Evolutionary conservation across 2,329 filamentous ascomycete genomes (phyloP).

Genomic region (Pyrenophora teres): DNA sequence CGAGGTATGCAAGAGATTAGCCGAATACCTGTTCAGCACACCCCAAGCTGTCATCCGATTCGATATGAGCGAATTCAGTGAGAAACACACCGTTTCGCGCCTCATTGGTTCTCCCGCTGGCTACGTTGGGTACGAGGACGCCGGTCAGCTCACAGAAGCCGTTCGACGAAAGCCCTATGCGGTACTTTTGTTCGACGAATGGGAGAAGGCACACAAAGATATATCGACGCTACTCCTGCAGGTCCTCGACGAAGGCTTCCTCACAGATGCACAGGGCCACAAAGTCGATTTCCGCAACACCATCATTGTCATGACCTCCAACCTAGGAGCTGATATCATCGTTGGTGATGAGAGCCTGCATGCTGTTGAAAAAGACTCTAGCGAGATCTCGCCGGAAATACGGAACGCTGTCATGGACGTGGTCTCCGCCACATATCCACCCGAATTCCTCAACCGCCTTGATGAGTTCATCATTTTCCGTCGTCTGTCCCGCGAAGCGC

Average conservation of each 20-base stretch:
- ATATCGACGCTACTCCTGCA: slow-evolving; percentile 91
- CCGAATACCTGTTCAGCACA: slow-evolving; percentile 89
- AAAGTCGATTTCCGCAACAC: slow-evolving; percentile 97
- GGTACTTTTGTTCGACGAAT: slow-evolving; percentile 93
- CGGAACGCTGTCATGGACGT: slow-evolving; percentile 87
- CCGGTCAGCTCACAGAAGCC: slow-evolving; percentile 92
- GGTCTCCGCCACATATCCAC: slow-evolving; percentile 74
- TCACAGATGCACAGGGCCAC: slow-evolving; percentile 94
- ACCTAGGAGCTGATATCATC: slow-evolving; percentile 89
- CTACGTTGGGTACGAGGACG: slow-evolving; percentile 96
- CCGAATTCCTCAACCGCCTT: slow-evolving; percentile 94
- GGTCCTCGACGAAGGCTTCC: slow-evolving; percentile 92
- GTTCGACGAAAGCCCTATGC: slow-evolving; percentile 94
- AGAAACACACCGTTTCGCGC: slow-evolving; percentile 93
- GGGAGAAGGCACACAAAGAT: slow-evolving; percentile 95
- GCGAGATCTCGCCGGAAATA: slow-evolving; percentile 73
- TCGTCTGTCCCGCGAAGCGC: slow-evolving; percentile 74
- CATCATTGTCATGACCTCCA: slow-evolving; percentile 94
- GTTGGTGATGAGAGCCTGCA: slow-evolving; percentile 72
- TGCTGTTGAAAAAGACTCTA: slow-evolving; percentile 58
- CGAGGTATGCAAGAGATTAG: slow-evolving; percentile 94
- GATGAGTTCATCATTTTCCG: slow-evolving; percentile 98
- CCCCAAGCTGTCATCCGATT: slow-evolving; percentile 90
- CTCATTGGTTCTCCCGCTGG: slow-evolving; percentile 92
- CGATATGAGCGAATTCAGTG: slow-evolving; percentile 97